Base-by-base conservation (phyloP, 306 rosid genomes). In the Albizia julibrissin region DNA sequence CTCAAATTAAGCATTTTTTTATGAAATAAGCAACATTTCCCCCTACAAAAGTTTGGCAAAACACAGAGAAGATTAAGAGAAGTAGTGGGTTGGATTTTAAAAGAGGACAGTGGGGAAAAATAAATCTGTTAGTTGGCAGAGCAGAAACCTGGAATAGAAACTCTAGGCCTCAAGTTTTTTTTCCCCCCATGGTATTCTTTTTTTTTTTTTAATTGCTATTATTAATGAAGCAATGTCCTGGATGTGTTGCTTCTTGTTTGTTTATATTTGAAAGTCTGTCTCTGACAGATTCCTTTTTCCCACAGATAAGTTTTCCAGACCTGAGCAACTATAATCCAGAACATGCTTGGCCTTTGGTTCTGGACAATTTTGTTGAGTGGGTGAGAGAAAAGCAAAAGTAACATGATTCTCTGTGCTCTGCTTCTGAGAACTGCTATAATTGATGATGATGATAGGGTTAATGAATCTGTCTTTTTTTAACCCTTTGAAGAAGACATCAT, bases 361-460 rank as follows among this genome's bases (percentile, higher is more conserved):
- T 96, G 76, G 99, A 96, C 91, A 93, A 93, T 81, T 96, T 96
- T 49, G 97, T 91, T 8, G 98, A 96, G 58, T 93, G 98, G 99
- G 3, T 96, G 69, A 86, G 83, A 86, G 98, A 85, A 85, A 92
- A 87, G 85, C 86, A 74, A 72, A 87, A 69, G 50, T 86, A 86
- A 18, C 78, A 81, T 82, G 83, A 82, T 87, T 87, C 85, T 87
- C 89, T 86, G 88, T 37, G 40, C 8, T 37, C 80, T 18, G 19
- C 61, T 52, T 1, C 58, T 58, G 80, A 69, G 81, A 75, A 81
- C 85, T 65, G 80, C 84, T 76, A 80, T 68, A 70, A 72, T 77
- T 67, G 80, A 84, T 78, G 82, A 69, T 42, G 31, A 19, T 18
- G 62, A 56, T 56, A 44, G 84, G 61, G 43, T 24, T 73, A 72